Evolutionary conservation across 108 stramenopile species (phyloP), one percentile per base, ranked within the genome.

Genomic region (Chaetoceros tenuissimus): DNA sequence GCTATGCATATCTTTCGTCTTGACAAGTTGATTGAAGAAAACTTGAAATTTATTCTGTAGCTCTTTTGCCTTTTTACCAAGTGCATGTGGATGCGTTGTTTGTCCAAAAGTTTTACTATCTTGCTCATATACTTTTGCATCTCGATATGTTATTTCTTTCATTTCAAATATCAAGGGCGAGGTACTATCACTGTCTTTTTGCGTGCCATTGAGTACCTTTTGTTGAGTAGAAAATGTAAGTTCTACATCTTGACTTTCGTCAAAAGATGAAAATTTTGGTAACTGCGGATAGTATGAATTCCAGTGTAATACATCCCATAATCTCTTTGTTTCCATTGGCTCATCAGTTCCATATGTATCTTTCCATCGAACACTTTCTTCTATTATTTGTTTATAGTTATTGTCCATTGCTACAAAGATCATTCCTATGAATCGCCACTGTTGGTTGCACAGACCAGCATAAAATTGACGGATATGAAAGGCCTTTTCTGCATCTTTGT

Each of bases 381-480:
- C 17, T 5, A 70, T 31, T 3, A 70, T 18, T 18, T 59, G 51
- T 0, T 27, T 55, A 48, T 70, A 62, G 3, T 57, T 62, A 19
- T 53, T 28, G 10, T 47, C 17, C 17, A 48, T 23, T 16, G 69
- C 48, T 17, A 51, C 21, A 17, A 70, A 22, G 3, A 70, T 51
- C 13, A 63, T 10, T n/a, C 62, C 30, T 16, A 62, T 63, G 43
- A 70, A 63, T 8, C 24, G 57, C 57, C 57, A 58, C 24, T 62
- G 59, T 58, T 70, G 69, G 51, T 70, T 70, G 19, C 69, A 62
- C 22, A 49, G 62, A 2, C 69, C 69, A 17, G 60, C 53, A 28
- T 23, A 29, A 24, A 62, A 69, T 16, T 54, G 3, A 3, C 53
- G 29, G 1, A 3, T 3, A 29, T 26, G n/a, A 45, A 28, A 55